A percentile compares a stretch with the other conserved stretches of the same genome.
Conservation (phyloP, 129 eudicot species). For the Flaveria robusta region DNA sequence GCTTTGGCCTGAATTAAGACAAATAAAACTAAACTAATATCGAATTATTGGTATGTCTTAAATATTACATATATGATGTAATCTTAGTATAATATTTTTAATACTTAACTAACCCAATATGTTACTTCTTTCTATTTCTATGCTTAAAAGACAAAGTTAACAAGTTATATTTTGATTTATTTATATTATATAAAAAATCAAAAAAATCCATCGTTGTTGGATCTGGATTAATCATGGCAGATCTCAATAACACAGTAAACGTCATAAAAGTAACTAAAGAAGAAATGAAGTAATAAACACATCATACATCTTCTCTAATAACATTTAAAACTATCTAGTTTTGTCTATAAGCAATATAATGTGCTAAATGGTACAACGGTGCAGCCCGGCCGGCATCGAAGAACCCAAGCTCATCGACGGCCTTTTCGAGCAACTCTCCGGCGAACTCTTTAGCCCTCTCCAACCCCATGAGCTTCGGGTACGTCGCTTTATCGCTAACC, state of each 20-base stretch:
- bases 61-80: neutral
- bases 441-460: slow-evolving; percentile 55
- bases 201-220: no score
- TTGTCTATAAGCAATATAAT: slow-evolving; percentile 53
- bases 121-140: no score
- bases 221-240: no score
- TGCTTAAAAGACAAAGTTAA: neutral
- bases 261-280: neutral
- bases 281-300: neutral
- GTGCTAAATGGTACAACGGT: slow-evolving; percentile 58
- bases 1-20: neutral
- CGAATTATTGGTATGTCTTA: neutral
- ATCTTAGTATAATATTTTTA: neutral
- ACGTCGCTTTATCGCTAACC: slow-evolving; percentile 57
- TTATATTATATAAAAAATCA: no score
- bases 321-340: slow-evolving; percentile 21
- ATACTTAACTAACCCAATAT: no score
- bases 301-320: neutral
- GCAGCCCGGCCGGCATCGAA: slow-evolving; percentile 53
- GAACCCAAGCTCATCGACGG: slow-evolving; percentile 49
- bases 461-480: slow-evolving; percentile 71
- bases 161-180: neutral
- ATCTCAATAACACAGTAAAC: neutral
- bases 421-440: slow-evolving; percentile 47
- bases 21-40: no score